phyloP scores from a whole-genome alignment of 1,284 basidiomycete species.

The Hypsizygus ulmarius region DNA sequence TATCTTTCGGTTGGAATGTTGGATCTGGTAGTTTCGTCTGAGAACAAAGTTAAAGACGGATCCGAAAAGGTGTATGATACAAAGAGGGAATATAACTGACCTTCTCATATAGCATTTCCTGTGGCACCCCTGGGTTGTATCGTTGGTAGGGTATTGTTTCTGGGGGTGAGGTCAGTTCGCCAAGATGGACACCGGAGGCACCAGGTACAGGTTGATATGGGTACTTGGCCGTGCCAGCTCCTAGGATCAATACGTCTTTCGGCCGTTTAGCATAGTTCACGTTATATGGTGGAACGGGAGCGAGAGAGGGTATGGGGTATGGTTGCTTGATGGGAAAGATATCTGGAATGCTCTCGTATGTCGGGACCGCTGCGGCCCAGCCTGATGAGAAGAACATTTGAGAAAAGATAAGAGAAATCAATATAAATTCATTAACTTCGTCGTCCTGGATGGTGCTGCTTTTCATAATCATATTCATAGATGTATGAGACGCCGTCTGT shows the following conservation, averaged over 20 bases:
- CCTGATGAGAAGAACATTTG: slow-evolving; percentile 15
- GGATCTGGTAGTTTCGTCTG: too few species aligned
- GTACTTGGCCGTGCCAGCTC: background rate
- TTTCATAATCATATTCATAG: slow-evolving; percentile 35
- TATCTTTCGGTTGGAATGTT: background rate
- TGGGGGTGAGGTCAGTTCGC: background rate
- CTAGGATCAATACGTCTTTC: background rate
- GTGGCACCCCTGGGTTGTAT: background rate
- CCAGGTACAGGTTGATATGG: background rate
- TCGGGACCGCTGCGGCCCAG: slow-evolving; percentile 27
- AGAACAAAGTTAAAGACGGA: too few species aligned
- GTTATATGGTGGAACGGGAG: slow-evolving; percentile 22
- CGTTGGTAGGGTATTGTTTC: too few species aligned
- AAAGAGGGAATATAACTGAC: background rate
- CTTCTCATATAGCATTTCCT: background rate
- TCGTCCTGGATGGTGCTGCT: slow-evolving; percentile 28
- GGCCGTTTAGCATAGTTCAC: slow-evolving; percentile 22
- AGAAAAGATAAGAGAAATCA: background rate
- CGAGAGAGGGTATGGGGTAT: slow-evolving; percentile 27
- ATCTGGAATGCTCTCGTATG: slow-evolving; percentile 19
- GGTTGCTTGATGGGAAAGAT: slow-evolving; percentile 24
- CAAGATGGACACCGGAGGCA: background rate
- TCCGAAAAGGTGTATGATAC: too few species aligned
- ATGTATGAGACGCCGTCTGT: slow-evolving; percentile 25
- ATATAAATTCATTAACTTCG: slow-evolving; percentile 21